Percentiles rank a stretch among this genome's conserved stretches.
Conservation (phyloP, 2,329 filamentous ascomycete species). For the Zymoseptoria passerinii region DNA sequence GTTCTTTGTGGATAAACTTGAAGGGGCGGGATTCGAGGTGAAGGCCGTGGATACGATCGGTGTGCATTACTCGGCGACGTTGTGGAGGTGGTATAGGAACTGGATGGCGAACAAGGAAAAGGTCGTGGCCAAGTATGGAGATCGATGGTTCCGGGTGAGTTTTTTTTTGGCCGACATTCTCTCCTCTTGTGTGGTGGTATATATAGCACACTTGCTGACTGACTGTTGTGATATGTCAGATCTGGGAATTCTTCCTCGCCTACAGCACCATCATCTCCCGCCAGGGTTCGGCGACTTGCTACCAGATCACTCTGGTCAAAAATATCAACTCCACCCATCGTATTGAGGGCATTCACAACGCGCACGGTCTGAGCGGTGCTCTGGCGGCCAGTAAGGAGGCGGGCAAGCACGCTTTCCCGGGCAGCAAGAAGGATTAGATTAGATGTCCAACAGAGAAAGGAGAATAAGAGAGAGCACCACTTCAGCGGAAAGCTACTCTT, state of each 20-base stretch:
- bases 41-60: conserved; percentile 90
- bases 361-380: conserved; percentile 62
- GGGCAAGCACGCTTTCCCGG: conserved; percentile 26
- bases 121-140: conserved; percentile 89
- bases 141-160: conserved; percentile 89
- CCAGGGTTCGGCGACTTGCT: conserved; percentile 77
- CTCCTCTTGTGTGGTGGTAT: too few species aligned
- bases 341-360: conserved; percentile 61
- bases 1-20: conserved; percentile 75
- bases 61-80: conserved; percentile 91
- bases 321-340: conserved; percentile 84
- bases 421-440: conserved; percentile 15
- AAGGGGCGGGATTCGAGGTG: conserved; percentile 81
- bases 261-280: conserved; percentile 77
- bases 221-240: too few species aligned
- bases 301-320: conserved; percentile 79
- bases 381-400: conserved; percentile 42
- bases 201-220: too few species aligned
- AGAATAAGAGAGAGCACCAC: neutral
- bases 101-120: conserved; percentile 92
- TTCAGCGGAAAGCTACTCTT: neutral
- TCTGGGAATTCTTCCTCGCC: conserved; percentile 87
- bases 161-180: conserved; percentile 23
- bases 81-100: conserved; percentile 98
- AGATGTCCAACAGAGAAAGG: neutral